Percentiles rank a stretch among this genome's conserved stretches.
Conservation (phyloP, 1,284 basidiomycete genomes). For the Megacollybia platyphylla region DNA sequence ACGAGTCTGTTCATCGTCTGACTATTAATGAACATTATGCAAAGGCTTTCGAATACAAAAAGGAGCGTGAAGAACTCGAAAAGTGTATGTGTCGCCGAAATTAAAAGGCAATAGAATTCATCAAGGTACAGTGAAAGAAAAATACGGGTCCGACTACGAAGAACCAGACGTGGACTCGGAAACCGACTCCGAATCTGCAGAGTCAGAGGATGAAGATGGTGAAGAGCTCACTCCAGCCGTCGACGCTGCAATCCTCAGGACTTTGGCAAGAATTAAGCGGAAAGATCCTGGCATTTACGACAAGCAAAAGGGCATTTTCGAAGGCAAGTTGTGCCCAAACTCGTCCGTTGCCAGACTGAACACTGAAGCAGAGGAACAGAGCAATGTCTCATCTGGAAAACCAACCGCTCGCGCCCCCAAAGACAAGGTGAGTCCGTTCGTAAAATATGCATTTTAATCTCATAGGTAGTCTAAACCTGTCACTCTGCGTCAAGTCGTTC, state of each 20-base stretch:
- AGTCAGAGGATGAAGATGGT: slow-evolving; percentile 90
- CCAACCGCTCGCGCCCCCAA: slow-evolving; percentile 18
- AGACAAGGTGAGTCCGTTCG: slow-evolving; percentile 34
- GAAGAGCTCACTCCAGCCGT: slow-evolving; percentile 91
- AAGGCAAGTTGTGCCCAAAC: slow-evolving; percentile 32
- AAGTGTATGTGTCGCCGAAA: slow-evolving; percentile 39
- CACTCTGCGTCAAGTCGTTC: slow-evolving; percentile 45
- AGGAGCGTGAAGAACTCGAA: slow-evolving; percentile 73
- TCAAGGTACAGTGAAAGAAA: slow-evolving; percentile 57
- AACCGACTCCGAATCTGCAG: slow-evolving; percentile 66
- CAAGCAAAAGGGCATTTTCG: slow-evolving; percentile 55
- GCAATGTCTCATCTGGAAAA: slow-evolving; percentile 24
- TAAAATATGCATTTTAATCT: slow-evolving; percentile 1
- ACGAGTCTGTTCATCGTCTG: slow-evolving; percentile 31
- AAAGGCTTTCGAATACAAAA: slow-evolving; percentile 69
- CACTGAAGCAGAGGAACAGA: slow-evolving; percentile 46
- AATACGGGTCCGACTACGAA: slow-evolving; percentile 68
- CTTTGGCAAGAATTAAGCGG: slow-evolving; percentile 75
- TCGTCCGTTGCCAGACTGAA: slow-evolving; percentile 2
- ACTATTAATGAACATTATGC: slow-evolving; percentile 77
- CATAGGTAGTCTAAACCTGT: slow-evolving; percentile 41
- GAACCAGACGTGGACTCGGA: slow-evolving; percentile 28
- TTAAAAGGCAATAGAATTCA: slow-evolving; percentile 3
- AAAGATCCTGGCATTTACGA: slow-evolving; percentile 84
- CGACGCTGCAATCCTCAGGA: slow-evolving; percentile 91